Evolutionary conservation across 371 early-diverging fungal species (phyloP).

Genomic region (Mucor circinelloides): DNA sequence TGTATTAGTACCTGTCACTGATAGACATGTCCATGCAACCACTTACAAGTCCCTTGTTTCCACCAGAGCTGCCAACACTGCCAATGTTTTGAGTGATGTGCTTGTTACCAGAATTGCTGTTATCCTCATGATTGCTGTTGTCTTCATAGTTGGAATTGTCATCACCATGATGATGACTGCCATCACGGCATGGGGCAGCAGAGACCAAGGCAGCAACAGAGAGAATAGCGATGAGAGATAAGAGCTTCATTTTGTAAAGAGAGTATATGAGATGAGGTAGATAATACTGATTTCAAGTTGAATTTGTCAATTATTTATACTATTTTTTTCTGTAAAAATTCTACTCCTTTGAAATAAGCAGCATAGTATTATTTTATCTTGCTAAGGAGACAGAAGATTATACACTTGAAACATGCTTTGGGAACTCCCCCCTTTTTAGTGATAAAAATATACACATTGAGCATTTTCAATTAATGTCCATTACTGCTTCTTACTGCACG

Average conservation of each 20-base stretch:
- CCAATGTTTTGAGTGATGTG: constrained; percentile 11
- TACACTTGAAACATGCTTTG: not conserved
- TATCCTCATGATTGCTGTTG: constrained; percentile 3
- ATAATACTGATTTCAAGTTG: not conserved
- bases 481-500: not conserved
- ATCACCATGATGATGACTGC: not conserved
- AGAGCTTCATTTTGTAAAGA: constrained; percentile 9
- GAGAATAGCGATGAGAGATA: constrained; percentile 8
- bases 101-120: constrained; percentile 9
- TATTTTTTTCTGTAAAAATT: not conserved
- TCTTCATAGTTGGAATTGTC: not conserved
- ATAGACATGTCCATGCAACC: not conserved
- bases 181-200: constrained; percentile 11
- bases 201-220: constrained; percentile 9
- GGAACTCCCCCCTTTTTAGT: not conserved
- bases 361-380: not conserved
- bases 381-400: not conserved
- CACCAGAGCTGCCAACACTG: not conserved
- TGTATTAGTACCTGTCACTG: not conserved
- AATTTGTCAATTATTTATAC: constrained; percentile 3
- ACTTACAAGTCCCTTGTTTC: constrained; percentile 8
- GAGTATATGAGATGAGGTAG: not conserved
- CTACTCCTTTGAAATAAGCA: not conserved
- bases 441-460: not conserved
- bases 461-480: not conserved